Percentiles rank a stretch among this genome's conserved stretches.
phyloP scores from a whole-genome alignment of 129 eudicot species.

The Sambucus nigra region DNA sequence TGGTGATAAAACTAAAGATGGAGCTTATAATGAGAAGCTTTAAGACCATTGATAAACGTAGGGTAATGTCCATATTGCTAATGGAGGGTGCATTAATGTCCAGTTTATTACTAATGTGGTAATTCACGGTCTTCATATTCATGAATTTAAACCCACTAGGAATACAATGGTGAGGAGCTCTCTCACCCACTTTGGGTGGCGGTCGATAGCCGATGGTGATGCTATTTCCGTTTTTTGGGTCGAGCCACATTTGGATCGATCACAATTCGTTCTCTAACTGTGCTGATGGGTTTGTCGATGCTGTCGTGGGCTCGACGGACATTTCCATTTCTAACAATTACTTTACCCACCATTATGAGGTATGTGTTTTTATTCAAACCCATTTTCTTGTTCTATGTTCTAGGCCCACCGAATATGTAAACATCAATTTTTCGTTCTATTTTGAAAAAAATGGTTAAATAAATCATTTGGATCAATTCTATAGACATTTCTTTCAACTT shows the following conservation, averaged over 20 bases:
- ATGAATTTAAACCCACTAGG: constrained; percentile 84
- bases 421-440: too few species aligned
- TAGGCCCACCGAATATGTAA: too few species aligned
- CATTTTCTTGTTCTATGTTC: too few species aligned
- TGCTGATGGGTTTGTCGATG: constrained; percentile 92
- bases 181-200: constrained; percentile 77
- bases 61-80: constrained; percentile 86
- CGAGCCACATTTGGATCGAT: constrained; percentile 87
- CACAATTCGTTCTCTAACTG: constrained; percentile 84
- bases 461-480: too few species aligned
- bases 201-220: constrained; percentile 96
- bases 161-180: constrained; percentile 96
- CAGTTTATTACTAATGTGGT: constrained; percentile 76
- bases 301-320: constrained; percentile 91
- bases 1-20: constrained; percentile 69
- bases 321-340: constrained; percentile 88
- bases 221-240: constrained; percentile 71
- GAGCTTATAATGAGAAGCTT: constrained; percentile 94
- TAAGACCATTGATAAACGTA: constrained; percentile 89
- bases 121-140: constrained; percentile 74
- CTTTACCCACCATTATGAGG: constrained; percentile 90
- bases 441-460: too few species aligned
- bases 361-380: constrained; percentile 7
- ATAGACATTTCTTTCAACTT: too few species aligned
- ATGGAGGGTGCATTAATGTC: constrained; percentile 75